A percentile compares a stretch with the other conserved stretches of the same genome.
phyloP scores from a whole-genome alignment of 805 yeast species.

The Ogataea minuta region DNA sequence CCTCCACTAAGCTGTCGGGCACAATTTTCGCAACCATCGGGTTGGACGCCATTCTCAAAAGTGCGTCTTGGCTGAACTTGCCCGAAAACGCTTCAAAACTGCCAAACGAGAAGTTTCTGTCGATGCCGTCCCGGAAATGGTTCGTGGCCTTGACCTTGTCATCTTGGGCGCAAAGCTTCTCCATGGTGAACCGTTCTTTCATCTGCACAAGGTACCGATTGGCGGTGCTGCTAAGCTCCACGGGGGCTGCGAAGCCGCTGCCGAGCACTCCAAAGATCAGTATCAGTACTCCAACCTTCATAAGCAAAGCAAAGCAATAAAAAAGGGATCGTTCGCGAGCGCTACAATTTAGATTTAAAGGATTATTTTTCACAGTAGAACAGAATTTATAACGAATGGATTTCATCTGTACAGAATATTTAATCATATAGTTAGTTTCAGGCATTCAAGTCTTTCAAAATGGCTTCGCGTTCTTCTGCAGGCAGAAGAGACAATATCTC shows the following conservation, averaged over 20 bases:
- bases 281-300: constrained; percentile 7
- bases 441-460: constrained; percentile 30
- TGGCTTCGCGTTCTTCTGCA: constrained; percentile 51
- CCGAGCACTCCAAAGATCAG: constrained; percentile 2
- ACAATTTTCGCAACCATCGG: constrained; percentile 68
- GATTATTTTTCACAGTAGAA: constrained; percentile 4
- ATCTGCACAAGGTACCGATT: constrained; percentile 49
- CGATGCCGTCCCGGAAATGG: constrained; percentile 47
- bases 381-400: constrained; percentile 3
- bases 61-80: constrained; percentile 46
- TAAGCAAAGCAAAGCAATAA: constrained; percentile 11
- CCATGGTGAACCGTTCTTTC: constrained; percentile 48
- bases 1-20: constrained; percentile 60
- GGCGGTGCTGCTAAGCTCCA: constrained; percentile 6
- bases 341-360: constrained; percentile 8
- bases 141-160: constrained; percentile 33
- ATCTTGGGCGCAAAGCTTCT: constrained; percentile 47
- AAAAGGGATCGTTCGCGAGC: constrained; percentile 10
- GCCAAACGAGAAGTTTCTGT: constrained; percentile 62
- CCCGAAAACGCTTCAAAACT: constrained; percentile 70
- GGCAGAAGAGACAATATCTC: constrained; percentile 53
- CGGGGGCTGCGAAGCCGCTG: constrained; percentile 6
- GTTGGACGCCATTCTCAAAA: constrained; percentile 48
- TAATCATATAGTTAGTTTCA: constrained; percentile 9
- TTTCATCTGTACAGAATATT: constrained; percentile 3